A percentile compares a stretch with the other conserved stretches of the same genome.
Evolutionary conservation across 2,329 filamentous ascomycete genomes (phyloP).

Genomic region (Mycosphaerelloides madeirae): DNA sequence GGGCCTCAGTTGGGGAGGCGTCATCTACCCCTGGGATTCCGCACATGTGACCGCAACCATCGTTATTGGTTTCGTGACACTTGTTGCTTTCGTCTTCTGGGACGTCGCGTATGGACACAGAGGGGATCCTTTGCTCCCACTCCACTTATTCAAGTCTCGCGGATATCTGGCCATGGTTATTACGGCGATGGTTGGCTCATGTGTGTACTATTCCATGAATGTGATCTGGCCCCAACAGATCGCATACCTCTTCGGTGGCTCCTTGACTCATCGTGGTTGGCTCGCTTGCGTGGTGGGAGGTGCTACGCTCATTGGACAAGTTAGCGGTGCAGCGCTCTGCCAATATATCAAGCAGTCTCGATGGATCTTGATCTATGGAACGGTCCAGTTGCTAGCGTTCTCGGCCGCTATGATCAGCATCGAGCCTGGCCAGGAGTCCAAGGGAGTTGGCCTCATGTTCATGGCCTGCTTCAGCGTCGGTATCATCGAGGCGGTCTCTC

Average conservation of each 20-base stretch:
- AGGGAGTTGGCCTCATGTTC: conserved; percentile 1
- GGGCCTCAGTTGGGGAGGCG: conserved; percentile 19
- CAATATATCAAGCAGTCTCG: conserved; percentile 4
- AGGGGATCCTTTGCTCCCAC: conserved; percentile 27
- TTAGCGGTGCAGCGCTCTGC: neutral
- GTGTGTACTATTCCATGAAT: conserved; percentile 30
- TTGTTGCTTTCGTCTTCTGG: conserved; percentile 12
- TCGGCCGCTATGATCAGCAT: conserved; percentile 87
- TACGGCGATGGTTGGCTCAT: conserved; percentile 30
- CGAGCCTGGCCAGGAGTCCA: conserved; percentile 1
- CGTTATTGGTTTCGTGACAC: conserved; percentile 10
- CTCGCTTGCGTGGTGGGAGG: conserved; percentile 2
- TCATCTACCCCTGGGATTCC: conserved; percentile 16
- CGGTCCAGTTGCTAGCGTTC: conserved; percentile 86
- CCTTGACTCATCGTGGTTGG: conserved; percentile 2
- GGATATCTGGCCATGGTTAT: conserved; percentile 30
- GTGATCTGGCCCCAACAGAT: conserved; percentile 14
- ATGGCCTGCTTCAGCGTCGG: conserved; percentile 4
- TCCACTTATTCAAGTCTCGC: conserved; percentile 26
- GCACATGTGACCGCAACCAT: conserved; percentile 14
- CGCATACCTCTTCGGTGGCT: conserved; percentile 2
- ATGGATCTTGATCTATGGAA: conserved; percentile 70
- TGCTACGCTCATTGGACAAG: neutral
- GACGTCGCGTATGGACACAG: conserved; percentile 3
- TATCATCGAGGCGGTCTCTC: neutral